Base-by-base conservation (phyloP, 805 yeast genomes). In the Wickerhamiella brachini region DNA sequence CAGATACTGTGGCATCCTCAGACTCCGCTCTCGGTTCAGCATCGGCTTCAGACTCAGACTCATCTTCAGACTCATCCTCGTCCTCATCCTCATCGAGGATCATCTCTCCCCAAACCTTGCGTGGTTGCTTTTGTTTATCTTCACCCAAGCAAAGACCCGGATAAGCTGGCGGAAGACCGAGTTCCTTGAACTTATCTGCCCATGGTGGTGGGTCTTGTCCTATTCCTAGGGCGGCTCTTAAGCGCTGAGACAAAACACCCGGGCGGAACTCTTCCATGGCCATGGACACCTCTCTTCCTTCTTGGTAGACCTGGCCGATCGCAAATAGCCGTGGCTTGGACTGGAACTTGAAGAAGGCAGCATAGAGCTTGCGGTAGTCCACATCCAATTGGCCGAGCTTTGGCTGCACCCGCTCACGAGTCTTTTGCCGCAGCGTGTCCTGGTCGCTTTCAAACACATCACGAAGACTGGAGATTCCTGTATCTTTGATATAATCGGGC, bases 401-500 rank as follows among this genome's bases (percentile, higher is more conserved):
- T 0, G 96, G 96, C 64, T 86, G 96, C 0, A 88, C 94, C 49
- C 84, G 73, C 51, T 85, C 90, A 55, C 97, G 73, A 64, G 82
- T 82, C 60, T 76, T 73, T 59, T 85, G 93, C 61, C 83, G 80
- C 57, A 87, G 62, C 1, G 80, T 72, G 13, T 76, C 68, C 1
- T 80, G 80, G 3, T 70, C 75, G 13, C 41, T 23, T 15, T 68
- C 66, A 4, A 69, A 64, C 55, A 80, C 77, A 51, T 79, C 78
- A 63, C 97, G 76, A 95, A 90, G 84, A 51, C 85, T 88, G 55
- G 79, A 76, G 24, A 90, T 88, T 1, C 95, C 95, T 0, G 97
- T 89, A 49, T 79, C 85, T 41, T 70, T 72, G 41, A 93, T 86
- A 57, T 78, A 84, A 43, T 78, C 72, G 0, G 97, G 97, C 20